phyloP scores from a whole-genome alignment of 805 yeast genomes.

The Maudiozyma turicensis region DNA sequence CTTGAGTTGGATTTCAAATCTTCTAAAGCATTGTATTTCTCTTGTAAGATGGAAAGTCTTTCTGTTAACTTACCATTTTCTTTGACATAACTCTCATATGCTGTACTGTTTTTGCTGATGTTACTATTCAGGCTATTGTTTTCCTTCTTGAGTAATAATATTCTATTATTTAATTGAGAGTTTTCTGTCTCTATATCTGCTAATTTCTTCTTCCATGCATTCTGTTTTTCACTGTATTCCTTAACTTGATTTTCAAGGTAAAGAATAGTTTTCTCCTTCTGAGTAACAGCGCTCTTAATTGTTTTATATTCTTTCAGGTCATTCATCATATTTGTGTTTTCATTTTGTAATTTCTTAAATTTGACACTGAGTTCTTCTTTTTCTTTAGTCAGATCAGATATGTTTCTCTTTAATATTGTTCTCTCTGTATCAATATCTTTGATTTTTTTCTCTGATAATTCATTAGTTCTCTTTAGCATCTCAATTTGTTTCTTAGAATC shows the following conservation, averaged over 20 bases:
- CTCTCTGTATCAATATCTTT: conserved; percentile 8
- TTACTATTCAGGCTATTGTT: conserved; percentile 30
- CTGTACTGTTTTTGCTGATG: conserved; percentile 31
- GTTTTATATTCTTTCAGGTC: conserved; percentile 15
- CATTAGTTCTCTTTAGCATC: not conserved
- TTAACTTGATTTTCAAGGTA: conserved; percentile 35
- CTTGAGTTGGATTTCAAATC: conserved; percentile 30
- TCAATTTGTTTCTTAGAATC: not conserved
- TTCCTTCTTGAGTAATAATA: conserved; percentile 30
- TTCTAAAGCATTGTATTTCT: conserved; percentile 32
- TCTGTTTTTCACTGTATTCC: conserved; percentile 26
- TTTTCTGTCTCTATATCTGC: conserved; percentile 27
- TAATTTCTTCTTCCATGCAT: conserved; percentile 20
- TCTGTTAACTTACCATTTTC: conserved; percentile 37
- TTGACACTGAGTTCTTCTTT: not conserved
- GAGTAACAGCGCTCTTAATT: conserved; percentile 20
- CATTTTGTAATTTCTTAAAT: conserved; percentile 7
- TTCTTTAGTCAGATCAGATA: not conserved
- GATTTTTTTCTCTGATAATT: not conserved
- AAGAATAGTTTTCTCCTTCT: conserved; percentile 31
- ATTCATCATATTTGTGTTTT: conserved; percentile 10
- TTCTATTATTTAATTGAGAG: conserved; percentile 23
- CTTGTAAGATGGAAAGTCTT: conserved; percentile 30
- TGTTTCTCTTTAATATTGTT: conserved; percentile 9
- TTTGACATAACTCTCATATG: conserved; percentile 29